These are phyloP conservation scores for Phialophora verrucosa DNA, from an alignment of 2,329 filamentous ascomycete genomes.

Conservation along the genomic window DNA sequence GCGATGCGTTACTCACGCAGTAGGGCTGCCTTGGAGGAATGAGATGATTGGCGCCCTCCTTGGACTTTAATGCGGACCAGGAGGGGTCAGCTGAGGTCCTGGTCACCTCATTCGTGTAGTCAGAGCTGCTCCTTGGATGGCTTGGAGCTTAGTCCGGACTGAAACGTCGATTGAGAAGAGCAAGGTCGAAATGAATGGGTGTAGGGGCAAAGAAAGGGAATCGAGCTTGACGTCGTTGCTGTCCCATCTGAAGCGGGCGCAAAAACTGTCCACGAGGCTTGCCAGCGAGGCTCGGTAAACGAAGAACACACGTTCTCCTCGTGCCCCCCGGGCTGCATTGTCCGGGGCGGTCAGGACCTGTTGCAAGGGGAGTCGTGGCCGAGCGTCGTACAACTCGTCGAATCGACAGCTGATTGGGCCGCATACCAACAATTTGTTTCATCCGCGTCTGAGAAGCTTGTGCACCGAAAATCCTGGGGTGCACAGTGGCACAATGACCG, in stretches of 20 bases:
- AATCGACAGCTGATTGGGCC: conserved; percentile 17
- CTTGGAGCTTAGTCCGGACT: conserved; percentile 7
- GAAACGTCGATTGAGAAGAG: conserved; percentile 10
- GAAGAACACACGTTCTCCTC: conserved; percentile 8
- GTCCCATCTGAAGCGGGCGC: not conserved
- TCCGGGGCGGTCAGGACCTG: not conserved
- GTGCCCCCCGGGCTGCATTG: not conserved
- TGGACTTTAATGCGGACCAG: conserved; percentile 13
- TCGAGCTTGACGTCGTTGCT: conserved; percentile 9
- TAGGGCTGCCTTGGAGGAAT: conserved; percentile 19
- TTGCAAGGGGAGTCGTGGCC: conserved; percentile 1
- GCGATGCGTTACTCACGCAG: conserved; percentile 19
- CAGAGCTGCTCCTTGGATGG: not conserved
- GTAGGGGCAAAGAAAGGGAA: conserved; percentile 7
- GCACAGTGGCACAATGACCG: not conserved
- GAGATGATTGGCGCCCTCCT: conserved; percentile 35
- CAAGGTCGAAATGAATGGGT: conserved; percentile 6
- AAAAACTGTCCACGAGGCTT: conserved; percentile 2
- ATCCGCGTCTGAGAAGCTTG: conserved; percentile 21
- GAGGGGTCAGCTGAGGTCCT: conserved; percentile 32
- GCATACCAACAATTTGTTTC: conserved; percentile 24
- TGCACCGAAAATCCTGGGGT: not conserved
- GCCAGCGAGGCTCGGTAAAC: not conserved
- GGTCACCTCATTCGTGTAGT: conserved; percentile 13
- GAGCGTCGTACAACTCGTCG: not conserved